Evolutionary conservation across 139 green algal species (phyloP), one percentile per base, ranked within the genome.

Genomic region (Chlamydomonas incerta): DNA sequence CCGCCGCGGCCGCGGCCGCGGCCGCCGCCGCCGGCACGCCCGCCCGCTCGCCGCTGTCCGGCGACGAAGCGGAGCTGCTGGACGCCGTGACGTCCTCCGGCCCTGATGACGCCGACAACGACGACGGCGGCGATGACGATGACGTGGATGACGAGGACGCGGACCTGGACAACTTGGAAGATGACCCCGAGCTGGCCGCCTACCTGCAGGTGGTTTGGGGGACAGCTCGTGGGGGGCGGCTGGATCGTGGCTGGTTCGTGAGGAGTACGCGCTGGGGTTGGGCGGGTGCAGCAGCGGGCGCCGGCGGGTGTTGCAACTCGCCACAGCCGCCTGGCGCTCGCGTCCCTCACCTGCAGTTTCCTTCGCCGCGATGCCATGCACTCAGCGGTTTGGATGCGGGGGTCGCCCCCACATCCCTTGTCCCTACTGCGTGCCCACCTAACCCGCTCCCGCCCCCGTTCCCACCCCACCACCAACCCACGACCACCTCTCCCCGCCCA

Each of bases 121-220:
- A 80, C 52, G 66, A 46, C 41, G 69, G 84, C 26, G 60, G 80
- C 13, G 67, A 79, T 0, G 87, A 90, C 31, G 74, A 71, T 21
- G 57, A 81, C n/a, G 73, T 65, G 60, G 73, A 86, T n/a, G 70
- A 66, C 26, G 57, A 58, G 20, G 86, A 73, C 10, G 72, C 26
- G 10, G 77, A 66, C 29, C 62, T 83, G 37, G 85, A 82, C 15
- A 72, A 15, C 14, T 41, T 89, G 37, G 85, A 89, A 58, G 71
- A 89, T 33, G 85, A 89, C 60, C 85, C 85, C 4, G 85, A 89
- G 85, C 58, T 89, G 69, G 85, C 85, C 1, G 85, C 85, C 10
- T 89, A 89, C 68, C 58, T 89, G n/a, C 37, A 89, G 76, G 85
- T 89, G 47, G 26, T n/a, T n/a, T n/a, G n/a, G n/a, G n/a, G n/a